These are phyloP conservation scores for Phyllostachys edulis DNA, from an alignment of 176 grass and related monocot genomes.

Conservation along the genomic window DNA sequence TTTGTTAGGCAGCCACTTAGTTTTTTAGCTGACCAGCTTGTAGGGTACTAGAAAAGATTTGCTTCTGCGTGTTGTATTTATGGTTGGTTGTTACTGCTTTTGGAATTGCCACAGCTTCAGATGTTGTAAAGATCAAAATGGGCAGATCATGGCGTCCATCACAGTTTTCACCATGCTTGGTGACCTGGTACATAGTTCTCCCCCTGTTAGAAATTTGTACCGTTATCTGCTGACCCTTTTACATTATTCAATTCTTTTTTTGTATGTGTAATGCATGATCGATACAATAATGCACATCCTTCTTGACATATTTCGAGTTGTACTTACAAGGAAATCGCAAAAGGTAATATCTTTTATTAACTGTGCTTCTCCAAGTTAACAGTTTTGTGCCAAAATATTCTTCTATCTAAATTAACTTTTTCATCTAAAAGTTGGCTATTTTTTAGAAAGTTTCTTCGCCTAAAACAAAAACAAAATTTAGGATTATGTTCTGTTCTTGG, in stretches of 20 bases:
- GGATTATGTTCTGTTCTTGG: neutral
- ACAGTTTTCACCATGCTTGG: neutral
- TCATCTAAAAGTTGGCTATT: neutral
- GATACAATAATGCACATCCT: neutral
- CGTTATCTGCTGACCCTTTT: neutral
- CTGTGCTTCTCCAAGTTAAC: neutral
- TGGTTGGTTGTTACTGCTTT: neutral
- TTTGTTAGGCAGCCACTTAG: constrained; percentile 43
- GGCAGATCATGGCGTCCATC: neutral
- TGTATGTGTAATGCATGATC: neutral
- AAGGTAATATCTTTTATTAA: neutral
- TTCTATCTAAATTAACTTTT: neutral
- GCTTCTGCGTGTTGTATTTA: constrained; percentile 14
- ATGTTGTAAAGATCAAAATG: constrained; percentile 21
- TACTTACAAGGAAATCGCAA: constrained; percentile 1
- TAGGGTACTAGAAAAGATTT: constrained; percentile 30
- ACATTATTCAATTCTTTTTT: neutral
- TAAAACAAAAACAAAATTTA: neutral
- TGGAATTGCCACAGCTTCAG: neutral
- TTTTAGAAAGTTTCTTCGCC: neutral
- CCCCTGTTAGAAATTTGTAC: constrained; percentile 20
- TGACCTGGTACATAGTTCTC: constrained; percentile 32
- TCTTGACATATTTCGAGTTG: constrained; percentile 11
- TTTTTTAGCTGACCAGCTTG: constrained; percentile 28
- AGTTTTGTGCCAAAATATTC: neutral